Conservation (phyloP, 192 early-diverging fungal species). For the Haplosporangium gracile region DNA sequence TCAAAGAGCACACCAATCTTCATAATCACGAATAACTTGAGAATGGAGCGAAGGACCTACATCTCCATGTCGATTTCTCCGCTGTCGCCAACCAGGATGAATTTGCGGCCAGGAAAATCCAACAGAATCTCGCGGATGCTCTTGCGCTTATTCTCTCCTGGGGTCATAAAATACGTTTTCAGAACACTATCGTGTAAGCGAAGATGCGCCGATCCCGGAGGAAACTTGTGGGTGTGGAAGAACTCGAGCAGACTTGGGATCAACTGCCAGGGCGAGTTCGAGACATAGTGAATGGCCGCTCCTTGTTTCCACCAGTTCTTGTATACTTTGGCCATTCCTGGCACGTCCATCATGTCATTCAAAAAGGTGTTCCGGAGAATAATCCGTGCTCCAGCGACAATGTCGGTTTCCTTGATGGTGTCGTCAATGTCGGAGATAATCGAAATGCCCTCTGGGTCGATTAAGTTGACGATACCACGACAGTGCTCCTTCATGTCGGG, state of each 20-base stretch:
- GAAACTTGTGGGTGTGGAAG: conserved; percentile 79
- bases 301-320: conserved; percentile 68
- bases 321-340: conserved; percentile 81
- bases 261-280: conserved; percentile 87
- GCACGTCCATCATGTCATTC: conserved; percentile 64
- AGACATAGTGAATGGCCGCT: conserved; percentile 87
- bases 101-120: conserved; percentile 86
- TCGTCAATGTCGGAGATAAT: conserved; percentile 92
- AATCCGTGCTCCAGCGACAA: conserved; percentile 75
- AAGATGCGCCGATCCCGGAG: conserved; percentile 81
- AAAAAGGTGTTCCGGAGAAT: conserved; percentile 76
- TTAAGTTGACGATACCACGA: conserved; percentile 65
- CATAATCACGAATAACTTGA: conserved; percentile 77
- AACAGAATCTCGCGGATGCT: conserved; percentile 48
- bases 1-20: background rate
- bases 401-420: conserved; percentile 89
- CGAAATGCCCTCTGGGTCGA: conserved; percentile 79
- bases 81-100: conserved; percentile 91
- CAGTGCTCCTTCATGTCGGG: conserved; percentile 38
- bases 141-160: conserved; percentile 22
- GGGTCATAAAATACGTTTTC: conserved; percentile 54
- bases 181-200: conserved; percentile 60
- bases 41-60: conserved; percentile 58
- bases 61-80: conserved; percentile 93
- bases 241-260: conserved; percentile 82